phyloP scores from a whole-genome alignment of 345 rosid genomes.

The Citrus sp. region DNA sequence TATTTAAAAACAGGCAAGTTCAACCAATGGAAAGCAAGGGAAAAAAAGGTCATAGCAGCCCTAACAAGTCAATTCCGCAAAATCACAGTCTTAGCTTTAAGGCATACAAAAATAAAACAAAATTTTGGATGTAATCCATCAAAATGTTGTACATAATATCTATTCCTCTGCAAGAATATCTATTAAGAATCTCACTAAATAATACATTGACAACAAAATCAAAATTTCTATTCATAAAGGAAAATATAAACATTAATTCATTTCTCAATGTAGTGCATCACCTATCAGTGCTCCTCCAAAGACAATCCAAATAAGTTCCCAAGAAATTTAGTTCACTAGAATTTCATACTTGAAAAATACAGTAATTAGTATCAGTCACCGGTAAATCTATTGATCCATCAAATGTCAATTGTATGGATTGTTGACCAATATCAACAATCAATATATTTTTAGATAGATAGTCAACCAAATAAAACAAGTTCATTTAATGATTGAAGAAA shows the following conservation, averaged over 20 bases:
- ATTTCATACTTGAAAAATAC: background rate
- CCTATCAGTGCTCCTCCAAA: background rate
- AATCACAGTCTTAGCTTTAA: background rate
- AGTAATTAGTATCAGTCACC: background rate
- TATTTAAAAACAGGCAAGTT: background rate
- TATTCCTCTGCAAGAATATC: background rate
- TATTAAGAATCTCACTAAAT: background rate
- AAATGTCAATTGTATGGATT: background rate
- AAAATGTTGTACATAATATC: background rate
- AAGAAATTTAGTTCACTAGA: background rate
- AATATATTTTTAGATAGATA: background rate
- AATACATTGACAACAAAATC: background rate
- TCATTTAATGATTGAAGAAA: background rate
- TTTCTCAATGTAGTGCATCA: background rate
- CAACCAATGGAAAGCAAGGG: background rate
- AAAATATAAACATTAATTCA: background rate
- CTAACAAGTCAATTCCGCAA: background rate
- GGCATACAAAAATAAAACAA: background rate
- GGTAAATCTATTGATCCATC: conserved; percentile 1
- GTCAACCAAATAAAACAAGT: background rate
- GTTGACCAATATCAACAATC: background rate
- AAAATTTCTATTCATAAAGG: background rate
- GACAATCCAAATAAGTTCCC: background rate
- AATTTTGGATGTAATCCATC: no score
- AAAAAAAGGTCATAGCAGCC: background rate